Evolutionary conservation across 1,284 basidiomycete species (phyloP), one percentile per base, ranked within the genome.

Genomic region (Puccinia novopanici): DNA sequence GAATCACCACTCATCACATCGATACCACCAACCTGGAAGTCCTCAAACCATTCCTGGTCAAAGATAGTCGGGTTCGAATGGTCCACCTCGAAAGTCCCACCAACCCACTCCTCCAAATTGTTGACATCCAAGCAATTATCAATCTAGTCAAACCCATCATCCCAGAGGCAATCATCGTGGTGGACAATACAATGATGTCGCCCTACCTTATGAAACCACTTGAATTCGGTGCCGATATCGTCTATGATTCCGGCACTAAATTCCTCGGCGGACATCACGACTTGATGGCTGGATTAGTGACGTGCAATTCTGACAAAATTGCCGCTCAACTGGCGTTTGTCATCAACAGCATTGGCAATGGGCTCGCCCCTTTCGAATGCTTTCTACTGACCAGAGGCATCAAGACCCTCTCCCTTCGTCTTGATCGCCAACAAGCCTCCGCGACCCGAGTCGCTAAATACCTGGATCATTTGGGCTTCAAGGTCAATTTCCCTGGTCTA

Each of bases 111-210:
- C 90, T 99, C 83, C 98, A 98, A 87, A 93, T 99, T 82, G 93
- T 91, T 61, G 97, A 99, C 86, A 89, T 99, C 80, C 91, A 91
- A 13, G 88, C 88, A 37, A 93, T 98, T 83, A 91, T 91, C 82
- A 89, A 89, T 74, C 88, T 92, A 83, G 92, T 96, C 82, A 93
- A 95, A 85, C 90, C 91, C 83, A 89, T 90, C 61, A 91, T 92
- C 24, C 92, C 82, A 24, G 89, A 92, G 83, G 94, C 94, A 0
- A 85, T 96, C 83, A 88, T 98, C 82, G 93, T 98, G 42, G 94
- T 95, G 34, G 97, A 99, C 87, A 99, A 99, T 87, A 99, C 97
- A 82, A 99, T 99, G 97, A 98, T 99, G 95, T 98, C 95, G 84
- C 97, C 97, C 13, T 99, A 98, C 87, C 89, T 99, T 24, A 95